Percentiles rank a stretch among this genome's conserved stretches.
These are phyloP conservation scores for Colletotrichum sp. DNA, from an alignment of 2,329 filamentous ascomycete species.

Conservation along the genomic window DNA sequence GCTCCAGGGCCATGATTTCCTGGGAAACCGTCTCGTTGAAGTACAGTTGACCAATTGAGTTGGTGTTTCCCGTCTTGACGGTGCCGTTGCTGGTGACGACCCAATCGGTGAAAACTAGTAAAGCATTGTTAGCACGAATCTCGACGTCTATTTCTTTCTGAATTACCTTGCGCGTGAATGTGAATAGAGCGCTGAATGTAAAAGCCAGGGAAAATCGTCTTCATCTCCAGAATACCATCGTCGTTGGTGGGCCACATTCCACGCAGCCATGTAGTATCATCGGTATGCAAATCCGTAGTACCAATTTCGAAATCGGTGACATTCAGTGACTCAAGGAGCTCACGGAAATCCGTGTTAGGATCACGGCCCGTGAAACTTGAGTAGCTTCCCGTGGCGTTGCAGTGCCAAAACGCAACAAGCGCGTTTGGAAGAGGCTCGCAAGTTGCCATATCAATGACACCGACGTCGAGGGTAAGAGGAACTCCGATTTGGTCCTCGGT, in stretches of 20 bases:
- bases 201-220: slow-evolving; percentile 21
- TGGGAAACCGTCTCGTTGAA: not conserved
- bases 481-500: not conserved
- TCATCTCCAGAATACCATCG: not conserved
- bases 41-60: slow-evolving; percentile 28
- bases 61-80: slow-evolving; percentile 25
- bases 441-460: slow-evolving; percentile 1
- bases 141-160: fast-evolving
- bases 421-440: slow-evolving; percentile 1
- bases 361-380: not conserved
- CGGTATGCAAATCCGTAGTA: not conserved
- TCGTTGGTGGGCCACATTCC: not conserved
- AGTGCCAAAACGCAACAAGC: not conserved
- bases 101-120: not conserved
- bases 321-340: not conserved
- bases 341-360: not conserved
- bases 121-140: not conserved
- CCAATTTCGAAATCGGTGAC: not conserved
- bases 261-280: not conserved
- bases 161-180: slow-evolving; percentile 42
- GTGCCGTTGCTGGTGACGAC: slow-evolving; percentile 20
- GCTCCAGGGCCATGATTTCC: slow-evolving; percentile 51
- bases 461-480: not conserved
- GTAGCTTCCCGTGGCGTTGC: not conserved
- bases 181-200: slow-evolving; percentile 51